Percentiles rank a stretch among this genome's conserved stretches.
phyloP scores from a whole-genome alignment of 2,329 filamentous ascomycete species.

The Neonectria ditissima region DNA sequence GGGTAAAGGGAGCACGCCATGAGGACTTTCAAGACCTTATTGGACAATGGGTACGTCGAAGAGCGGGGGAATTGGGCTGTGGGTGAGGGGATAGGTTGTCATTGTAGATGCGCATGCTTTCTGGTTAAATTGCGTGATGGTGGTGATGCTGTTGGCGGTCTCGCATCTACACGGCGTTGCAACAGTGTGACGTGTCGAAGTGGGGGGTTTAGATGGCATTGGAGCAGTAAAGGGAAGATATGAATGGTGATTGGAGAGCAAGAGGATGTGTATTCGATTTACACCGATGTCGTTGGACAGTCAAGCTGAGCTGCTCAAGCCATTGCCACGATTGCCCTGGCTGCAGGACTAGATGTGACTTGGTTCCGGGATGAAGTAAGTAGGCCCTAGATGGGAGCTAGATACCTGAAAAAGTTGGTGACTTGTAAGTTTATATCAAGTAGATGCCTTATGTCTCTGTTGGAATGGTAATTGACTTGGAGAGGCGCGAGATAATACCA shows the following conservation, averaged over 20 bases:
- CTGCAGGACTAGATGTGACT: not conserved
- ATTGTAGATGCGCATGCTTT: not conserved
- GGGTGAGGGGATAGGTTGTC: slow-evolving; percentile 21
- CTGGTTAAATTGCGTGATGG: slow-evolving; percentile 29
- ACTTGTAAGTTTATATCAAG: not conserved
- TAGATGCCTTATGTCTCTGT: not conserved
- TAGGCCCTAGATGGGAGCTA: not conserved
- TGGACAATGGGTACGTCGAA: slow-evolving; percentile 13
- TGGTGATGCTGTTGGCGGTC: slow-evolving; percentile 11
- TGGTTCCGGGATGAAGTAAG: not conserved
- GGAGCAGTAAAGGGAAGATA: not conserved
- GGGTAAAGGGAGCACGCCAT: slow-evolving; percentile 23
- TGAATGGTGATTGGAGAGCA: not conserved
- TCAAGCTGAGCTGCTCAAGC: not conserved
- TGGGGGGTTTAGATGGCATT: slow-evolving; percentile 5
- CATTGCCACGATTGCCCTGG: not conserved
- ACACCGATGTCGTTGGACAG: not conserved
- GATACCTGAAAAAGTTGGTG: not conserved
- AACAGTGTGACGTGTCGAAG: slow-evolving; percentile 26
- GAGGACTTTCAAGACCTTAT: not conserved
- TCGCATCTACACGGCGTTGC: slow-evolving; percentile 6
- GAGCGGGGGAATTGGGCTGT: not conserved
- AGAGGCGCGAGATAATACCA: not conserved
- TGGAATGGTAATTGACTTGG: not conserved
- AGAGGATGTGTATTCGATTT: not conserved